phyloP scores from a whole-genome alignment of 768 basidiomycete genomes.

The Tylopilus felleus region DNA sequence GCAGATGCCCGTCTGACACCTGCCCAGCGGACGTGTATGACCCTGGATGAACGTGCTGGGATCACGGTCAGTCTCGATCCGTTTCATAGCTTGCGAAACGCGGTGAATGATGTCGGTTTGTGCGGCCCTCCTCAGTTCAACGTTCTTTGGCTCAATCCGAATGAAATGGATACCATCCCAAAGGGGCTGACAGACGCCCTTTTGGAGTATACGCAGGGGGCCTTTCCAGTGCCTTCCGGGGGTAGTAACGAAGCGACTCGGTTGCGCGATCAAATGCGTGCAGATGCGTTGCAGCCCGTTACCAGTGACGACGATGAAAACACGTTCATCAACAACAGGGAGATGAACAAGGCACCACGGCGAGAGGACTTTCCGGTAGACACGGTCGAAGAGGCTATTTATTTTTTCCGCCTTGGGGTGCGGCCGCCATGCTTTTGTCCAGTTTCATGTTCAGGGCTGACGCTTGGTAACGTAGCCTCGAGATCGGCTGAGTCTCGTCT shows the following conservation, averaged over 20 bases:
- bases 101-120: slow-evolving; percentile 5
- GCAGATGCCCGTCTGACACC: slow-evolving; percentile 68
- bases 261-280: slow-evolving; percentile 72
- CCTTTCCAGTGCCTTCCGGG: slow-evolving; percentile 7
- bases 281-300: slow-evolving; percentile 61
- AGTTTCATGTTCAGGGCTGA: slow-evolving; percentile 8
- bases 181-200: slow-evolving; percentile 59
- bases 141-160: slow-evolving; percentile 73
- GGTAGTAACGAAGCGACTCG: slow-evolving; percentile 36
- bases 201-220: slow-evolving; percentile 34
- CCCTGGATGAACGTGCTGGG: slow-evolving; percentile 71
- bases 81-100: neutral
- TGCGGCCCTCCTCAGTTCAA: slow-evolving; percentile 60
- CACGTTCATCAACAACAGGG: slow-evolving; percentile 19
- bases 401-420: slow-evolving; percentile 67
- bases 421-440: slow-evolving; percentile 16
- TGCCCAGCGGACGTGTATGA: slow-evolving; percentile 70
- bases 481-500: slow-evolving; percentile 63
- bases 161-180: slow-evolving; percentile 63
- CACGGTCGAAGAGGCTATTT: slow-evolving; percentile 60
- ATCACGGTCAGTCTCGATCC: slow-evolving; percentile 39
- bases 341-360: slow-evolving; percentile 18
- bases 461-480: slow-evolving; percentile 49
- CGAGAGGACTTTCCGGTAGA: slow-evolving; percentile 47
- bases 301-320: slow-evolving; percentile 35